These are phyloP conservation scores for Candida sanyaensis DNA, from an alignment of 1,139 yeast genomes.

Conservation along the genomic window DNA sequence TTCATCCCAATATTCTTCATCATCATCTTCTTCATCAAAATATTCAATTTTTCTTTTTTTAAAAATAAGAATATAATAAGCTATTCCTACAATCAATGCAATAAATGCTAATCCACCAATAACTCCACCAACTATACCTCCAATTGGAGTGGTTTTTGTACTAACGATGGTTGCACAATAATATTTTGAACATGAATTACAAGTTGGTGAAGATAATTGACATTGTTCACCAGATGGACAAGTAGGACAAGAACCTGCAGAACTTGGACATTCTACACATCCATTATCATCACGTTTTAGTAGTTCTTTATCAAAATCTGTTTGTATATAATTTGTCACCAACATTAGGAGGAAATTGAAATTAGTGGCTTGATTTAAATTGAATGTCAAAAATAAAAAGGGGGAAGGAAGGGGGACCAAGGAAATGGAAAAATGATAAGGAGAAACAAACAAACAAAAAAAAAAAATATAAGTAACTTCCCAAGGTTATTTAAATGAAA, in stretches of 20 bases:
- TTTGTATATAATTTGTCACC: neutral
- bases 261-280: constrained; percentile 53
- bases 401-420: neutral
- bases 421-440: neutral
- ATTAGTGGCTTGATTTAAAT: too few species aligned
- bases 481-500: neutral
- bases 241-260: constrained; percentile 47
- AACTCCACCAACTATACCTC: constrained; percentile 69
- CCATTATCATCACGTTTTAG: constrained; percentile 22
- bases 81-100: constrained; percentile 31
- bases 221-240: constrained; percentile 59
- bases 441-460: neutral
- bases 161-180: constrained; percentile 41
- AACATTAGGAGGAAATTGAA: neutral
- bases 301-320: constrained; percentile 8
- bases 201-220: constrained; percentile 52
- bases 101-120: constrained; percentile 52
- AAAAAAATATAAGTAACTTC: neutral
- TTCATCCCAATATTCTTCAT: constrained; percentile 18
- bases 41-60: constrained; percentile 28
- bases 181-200: constrained; percentile 57
- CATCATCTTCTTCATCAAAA: constrained; percentile 13
- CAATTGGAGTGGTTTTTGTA: constrained; percentile 29
- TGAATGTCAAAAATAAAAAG: neutral
- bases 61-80: constrained; percentile 36